phyloP scores from a whole-genome alignment of 306 rosid genomes.

The Acacia crassicarpa region DNA sequence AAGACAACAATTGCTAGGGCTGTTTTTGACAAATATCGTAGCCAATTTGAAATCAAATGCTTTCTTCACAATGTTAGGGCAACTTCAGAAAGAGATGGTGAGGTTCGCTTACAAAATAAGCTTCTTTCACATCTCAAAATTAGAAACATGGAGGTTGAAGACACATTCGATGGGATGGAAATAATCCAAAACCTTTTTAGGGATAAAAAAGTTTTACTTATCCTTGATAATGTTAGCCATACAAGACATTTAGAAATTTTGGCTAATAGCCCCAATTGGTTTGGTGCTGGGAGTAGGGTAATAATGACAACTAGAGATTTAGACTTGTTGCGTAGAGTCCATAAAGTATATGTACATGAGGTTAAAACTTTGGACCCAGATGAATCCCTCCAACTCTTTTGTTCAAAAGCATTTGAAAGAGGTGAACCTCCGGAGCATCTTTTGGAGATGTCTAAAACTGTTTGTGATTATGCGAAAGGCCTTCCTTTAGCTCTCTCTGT shows the following conservation, averaged over 20 bases:
- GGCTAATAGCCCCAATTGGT: neutral
- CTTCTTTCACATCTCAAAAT: neutral
- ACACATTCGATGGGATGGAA: neutral
- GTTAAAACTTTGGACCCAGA: neutral
- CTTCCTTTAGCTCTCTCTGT: neutral
- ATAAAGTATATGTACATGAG: neutral
- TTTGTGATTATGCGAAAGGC: neutral
- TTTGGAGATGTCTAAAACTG: neutral
- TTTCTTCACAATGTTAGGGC: neutral
- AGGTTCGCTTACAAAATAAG: neutral
- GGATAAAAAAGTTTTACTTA: too few relatives aligned
- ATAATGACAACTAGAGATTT: too few relatives aligned
- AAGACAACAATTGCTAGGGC: neutral
- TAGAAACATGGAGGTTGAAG: neutral
- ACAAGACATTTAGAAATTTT: neutral
- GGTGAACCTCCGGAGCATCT: neutral
- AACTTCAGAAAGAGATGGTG: neutral
- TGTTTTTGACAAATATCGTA: neutral
- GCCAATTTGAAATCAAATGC: neutral
- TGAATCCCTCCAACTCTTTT: neutral
- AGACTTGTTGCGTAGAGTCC: neutral
- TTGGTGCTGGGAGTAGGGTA: neutral
- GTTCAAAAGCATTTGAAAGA: neutral
- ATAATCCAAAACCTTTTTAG: neutral
- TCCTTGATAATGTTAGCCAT: neutral